Conservation (phyloP, 1,284 basidiomycete genomes). For the Sporisorium iseilematis-ciliati region DNA sequence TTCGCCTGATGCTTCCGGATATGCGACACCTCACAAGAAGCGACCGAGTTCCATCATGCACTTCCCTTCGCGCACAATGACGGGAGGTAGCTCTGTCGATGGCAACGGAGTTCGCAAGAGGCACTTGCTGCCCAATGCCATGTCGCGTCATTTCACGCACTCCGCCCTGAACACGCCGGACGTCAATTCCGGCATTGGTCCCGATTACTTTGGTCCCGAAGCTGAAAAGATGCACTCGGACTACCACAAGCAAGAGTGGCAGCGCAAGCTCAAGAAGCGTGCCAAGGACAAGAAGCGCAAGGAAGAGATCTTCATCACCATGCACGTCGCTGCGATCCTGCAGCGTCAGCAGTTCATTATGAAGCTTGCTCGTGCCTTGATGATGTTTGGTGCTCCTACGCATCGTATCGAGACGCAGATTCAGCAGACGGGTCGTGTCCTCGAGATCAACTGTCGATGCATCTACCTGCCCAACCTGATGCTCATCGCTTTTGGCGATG, state of each 20-base stretch:
- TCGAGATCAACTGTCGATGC: slow-evolving; percentile 85
- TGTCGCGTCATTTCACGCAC: slow-evolving; percentile 49
- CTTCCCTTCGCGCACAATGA: slow-evolving; percentile 44
- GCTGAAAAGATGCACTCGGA: slow-evolving; percentile 48
- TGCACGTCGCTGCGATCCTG: slow-evolving; percentile 87
- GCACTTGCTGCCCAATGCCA: slow-evolving; percentile 29
- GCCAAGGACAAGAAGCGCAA: slow-evolving; percentile 64
- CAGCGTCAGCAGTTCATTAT: slow-evolving; percentile 89
- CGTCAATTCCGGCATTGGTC: slow-evolving; percentile 27
- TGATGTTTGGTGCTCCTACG: slow-evolving; percentile 95
- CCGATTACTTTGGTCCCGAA: slow-evolving; percentile 61
- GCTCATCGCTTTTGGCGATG: slow-evolving; percentile 76
- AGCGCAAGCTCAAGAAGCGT: slow-evolving; percentile 64
- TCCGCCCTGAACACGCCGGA: slow-evolving; percentile 61
- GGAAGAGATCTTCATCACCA: slow-evolving; percentile 76
- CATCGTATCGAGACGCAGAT: slow-evolving; percentile 89
- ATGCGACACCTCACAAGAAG: slow-evolving; percentile 49
- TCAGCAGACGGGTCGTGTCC: slow-evolving; percentile 83
- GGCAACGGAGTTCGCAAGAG: slow-evolving; percentile 23
- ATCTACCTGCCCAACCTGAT: slow-evolving; percentile 88
- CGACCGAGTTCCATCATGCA: slow-evolving; percentile 48
- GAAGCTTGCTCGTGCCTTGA: slow-evolving; percentile 87
- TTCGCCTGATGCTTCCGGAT: slow-evolving; percentile 35
- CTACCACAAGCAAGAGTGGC: slow-evolving; percentile 62
- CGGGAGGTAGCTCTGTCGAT: slow-evolving; percentile 40